Percentiles rank a stretch among this genome's conserved stretches.
Evolutionary conservation across 495 filamentous ascomycete genomes (phyloP).

Genomic region (Penicillium longicatenatum): DNA sequence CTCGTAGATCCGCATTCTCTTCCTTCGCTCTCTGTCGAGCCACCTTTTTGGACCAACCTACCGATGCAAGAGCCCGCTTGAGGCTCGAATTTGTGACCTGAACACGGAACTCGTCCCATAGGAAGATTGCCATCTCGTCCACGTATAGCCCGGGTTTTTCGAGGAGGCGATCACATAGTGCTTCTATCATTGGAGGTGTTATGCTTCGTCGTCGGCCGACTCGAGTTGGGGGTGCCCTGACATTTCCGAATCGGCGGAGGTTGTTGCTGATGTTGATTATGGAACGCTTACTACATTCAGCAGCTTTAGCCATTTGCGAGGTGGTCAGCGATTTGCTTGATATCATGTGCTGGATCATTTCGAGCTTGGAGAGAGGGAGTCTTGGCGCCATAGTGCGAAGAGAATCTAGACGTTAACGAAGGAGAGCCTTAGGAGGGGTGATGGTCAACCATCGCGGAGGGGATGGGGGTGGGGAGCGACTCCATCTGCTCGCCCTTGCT

Average conservation of each 20-base stretch:
- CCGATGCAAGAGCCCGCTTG: no score
- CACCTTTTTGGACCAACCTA: no score
- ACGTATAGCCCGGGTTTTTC: slow-evolving; percentile 22
- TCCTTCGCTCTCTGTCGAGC: slow-evolving; percentile 18
- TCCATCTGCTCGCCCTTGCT: no score
- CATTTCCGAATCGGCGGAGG: no score
- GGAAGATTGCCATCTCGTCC: no score
- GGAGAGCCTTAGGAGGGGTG: not conserved
- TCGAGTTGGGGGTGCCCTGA: no score
- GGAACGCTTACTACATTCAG: slow-evolving; percentile 24
- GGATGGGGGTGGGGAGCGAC: not conserved
- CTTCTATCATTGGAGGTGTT: slow-evolving; percentile 23
- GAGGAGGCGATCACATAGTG: slow-evolving; percentile 18
- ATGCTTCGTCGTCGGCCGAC: slow-evolving; percentile 16
- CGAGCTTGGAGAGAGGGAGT: slow-evolving; percentile 5
- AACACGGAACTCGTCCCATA: no score
- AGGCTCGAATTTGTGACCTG: no score
- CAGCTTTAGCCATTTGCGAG: slow-evolving; percentile 24
- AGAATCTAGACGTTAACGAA: not conserved
- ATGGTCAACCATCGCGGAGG: not conserved
- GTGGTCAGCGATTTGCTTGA: slow-evolving; percentile 19
- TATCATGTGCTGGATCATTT: slow-evolving; percentile 23
- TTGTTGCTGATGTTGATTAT: no score
- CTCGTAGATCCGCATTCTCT: slow-evolving; percentile 35
- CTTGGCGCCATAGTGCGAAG: slow-evolving; percentile 5